Evolutionary conservation across 495 filamentous ascomycete genomes (phyloP).

Genomic region (Poronia punctata): DNA sequence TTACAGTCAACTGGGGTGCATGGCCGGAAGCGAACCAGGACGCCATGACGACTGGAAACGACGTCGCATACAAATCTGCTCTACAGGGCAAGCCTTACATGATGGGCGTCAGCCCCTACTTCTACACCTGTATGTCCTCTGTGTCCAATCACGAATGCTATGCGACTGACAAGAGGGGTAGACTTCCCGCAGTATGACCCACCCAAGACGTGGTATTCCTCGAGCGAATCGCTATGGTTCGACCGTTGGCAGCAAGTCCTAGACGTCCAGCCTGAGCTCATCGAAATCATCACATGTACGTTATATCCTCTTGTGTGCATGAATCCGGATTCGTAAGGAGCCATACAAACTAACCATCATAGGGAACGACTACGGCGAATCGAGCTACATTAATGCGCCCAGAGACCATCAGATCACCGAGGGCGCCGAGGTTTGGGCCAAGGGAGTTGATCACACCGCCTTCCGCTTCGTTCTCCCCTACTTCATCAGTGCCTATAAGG

Average conservation of each 20-base stretch:
- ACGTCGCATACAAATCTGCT: slow-evolving; percentile 45
- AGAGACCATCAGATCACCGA: slow-evolving; percentile 40
- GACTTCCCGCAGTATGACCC: slow-evolving; percentile 57
- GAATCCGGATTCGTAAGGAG: no score
- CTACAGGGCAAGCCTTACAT: slow-evolving; percentile 59
- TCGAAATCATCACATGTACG: slow-evolving; percentile 49
- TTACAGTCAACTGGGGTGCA: slow-evolving; percentile 58
- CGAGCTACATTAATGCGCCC: slow-evolving; percentile 63
- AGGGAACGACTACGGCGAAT: slow-evolving; percentile 77
- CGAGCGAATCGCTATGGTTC: slow-evolving; percentile 65
- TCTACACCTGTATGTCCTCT: slow-evolving; percentile 47
- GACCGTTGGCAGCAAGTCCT: slow-evolving; percentile 65
- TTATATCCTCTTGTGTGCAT: neutral
- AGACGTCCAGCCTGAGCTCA: slow-evolving; percentile 55
- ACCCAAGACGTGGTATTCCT: slow-evolving; percentile 71
- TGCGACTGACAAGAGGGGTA: slow-evolving; percentile 10
- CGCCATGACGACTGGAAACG: slow-evolving; percentile 46
- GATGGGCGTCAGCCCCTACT: slow-evolving; percentile 76
- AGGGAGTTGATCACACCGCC: slow-evolving; percentile 30
- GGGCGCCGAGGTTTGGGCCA: slow-evolving; percentile 45
- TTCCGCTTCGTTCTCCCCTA: slow-evolving; percentile 50
- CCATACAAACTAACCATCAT: slow-evolving; percentile 26
- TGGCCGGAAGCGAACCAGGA: slow-evolving; percentile 57
- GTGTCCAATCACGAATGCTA: neutral
- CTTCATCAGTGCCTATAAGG: slow-evolving; percentile 59